Evolutionary conservation across 352 stramenopile species (phyloP), one percentile per base, ranked within the genome.

Genomic region (Thraustochytrium sp.): DNA sequence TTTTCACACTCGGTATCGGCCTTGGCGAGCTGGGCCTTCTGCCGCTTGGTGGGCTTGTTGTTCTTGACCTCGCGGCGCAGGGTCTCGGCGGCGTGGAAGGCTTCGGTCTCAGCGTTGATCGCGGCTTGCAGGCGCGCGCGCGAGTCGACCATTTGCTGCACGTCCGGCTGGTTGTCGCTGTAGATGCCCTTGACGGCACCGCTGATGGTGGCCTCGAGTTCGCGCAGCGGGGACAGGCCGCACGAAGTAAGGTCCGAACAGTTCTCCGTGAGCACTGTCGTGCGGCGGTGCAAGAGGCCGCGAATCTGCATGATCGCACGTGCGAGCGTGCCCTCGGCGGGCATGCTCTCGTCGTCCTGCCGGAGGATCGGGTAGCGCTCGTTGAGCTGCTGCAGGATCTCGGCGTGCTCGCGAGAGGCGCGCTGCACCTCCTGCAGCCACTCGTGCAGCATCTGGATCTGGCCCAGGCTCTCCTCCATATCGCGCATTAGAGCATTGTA

Each of bases 281-380:
- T 23, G 23, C 26, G 46, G 16, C 46, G 76, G 37, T 9, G 18
- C 18, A 80, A 9, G 36, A 46, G 38, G 26, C 18, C 26, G 31
- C 21, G 63, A 3, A 80, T 42, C 31, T 80, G 68, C 16, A 63
- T 8, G 5, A 80, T 16, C 11, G 46, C 68, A 3, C 68, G 48
- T 9, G 76, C 68, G 8, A 80, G 51, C 29, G 65, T 75, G 65
- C 65, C 42, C 65, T 77, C 65, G 29, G 42, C 11, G 31, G 65
- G 61, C 36, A 37, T 4, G 1, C 42, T 21, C 11, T 46, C 38
- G 62, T 26, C 62, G 26, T 16, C 3, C 62, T 64, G 21, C 34
- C 38, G 55, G 8, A 75, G 31, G 36, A 13, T 34, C 5, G 51
- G 23, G 42, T 48, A 80, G 18, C 40, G 42, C 31, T 29, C 51